A percentile compares a stretch with the other conserved stretches of the same genome.
phyloP scores from a whole-genome alignment of 495 filamentous ascomycete species.

The Parachaetomium inaequale region DNA sequence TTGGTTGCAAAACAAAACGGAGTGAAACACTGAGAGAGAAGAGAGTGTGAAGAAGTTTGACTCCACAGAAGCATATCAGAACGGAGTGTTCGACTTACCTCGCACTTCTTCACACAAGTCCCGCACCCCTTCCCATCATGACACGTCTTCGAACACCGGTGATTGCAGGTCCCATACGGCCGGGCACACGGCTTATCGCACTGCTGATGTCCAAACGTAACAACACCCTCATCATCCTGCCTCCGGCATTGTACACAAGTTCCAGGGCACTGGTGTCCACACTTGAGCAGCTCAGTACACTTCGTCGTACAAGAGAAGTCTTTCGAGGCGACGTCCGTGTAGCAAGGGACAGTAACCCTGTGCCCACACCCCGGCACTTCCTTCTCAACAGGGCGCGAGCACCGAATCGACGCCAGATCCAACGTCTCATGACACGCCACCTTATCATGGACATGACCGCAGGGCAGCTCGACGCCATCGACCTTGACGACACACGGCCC shows the following conservation, averaged over 20 bases:
- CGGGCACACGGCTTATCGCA: slow-evolving; percentile 55
- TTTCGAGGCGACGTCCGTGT: slow-evolving; percentile 35
- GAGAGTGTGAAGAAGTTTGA: not conserved
- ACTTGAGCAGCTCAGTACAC: slow-evolving; percentile 49
- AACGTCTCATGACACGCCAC: slow-evolving; percentile 50
- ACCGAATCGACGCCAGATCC: slow-evolving; percentile 25
- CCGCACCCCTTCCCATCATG: slow-evolving; percentile 44
- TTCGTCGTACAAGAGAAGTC: slow-evolving; percentile 43
- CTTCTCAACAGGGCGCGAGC: slow-evolving; percentile 38
- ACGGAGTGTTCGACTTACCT: slow-evolving; percentile 35
- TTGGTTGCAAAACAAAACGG: too few relatives aligned
- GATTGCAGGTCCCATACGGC: slow-evolving; percentile 54
- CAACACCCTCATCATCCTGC: slow-evolving; percentile 22
- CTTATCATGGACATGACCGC: slow-evolving; percentile 51
- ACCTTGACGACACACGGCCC: slow-evolving; percentile 17
- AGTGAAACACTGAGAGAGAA: not conserved
- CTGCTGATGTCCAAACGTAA: slow-evolving; percentile 40
- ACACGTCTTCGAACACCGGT: slow-evolving; percentile 39
- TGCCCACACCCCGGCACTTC: slow-evolving; percentile 55
- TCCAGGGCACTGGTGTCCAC: slow-evolving; percentile 59
- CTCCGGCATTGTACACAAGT: slow-evolving; percentile 50
- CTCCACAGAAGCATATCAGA: not conserved
- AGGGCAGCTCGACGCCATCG: slow-evolving; percentile 45
- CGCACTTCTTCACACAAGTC: slow-evolving; percentile 54
- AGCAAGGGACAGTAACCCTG: slow-evolving; percentile 48